Conservation (phyloP, 352 stramenopile genomes). For the Aphanomyces astaci region DNA sequence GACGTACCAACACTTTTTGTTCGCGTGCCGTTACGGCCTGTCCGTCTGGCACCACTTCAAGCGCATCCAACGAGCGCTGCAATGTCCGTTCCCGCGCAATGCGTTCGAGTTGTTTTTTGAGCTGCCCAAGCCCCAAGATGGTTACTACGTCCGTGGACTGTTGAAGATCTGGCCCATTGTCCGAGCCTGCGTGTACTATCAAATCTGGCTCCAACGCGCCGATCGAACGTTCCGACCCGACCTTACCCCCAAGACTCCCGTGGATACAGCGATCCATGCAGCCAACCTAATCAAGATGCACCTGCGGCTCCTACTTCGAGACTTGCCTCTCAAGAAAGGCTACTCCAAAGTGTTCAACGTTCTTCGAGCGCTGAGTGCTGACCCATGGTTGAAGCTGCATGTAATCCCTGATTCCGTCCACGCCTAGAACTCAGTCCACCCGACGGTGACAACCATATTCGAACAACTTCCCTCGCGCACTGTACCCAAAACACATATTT, state of each 20-base stretch:
- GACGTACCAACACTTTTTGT: neutral
- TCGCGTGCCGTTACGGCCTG: neutral
- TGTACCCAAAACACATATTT: too few species aligned
- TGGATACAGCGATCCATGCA: neutral
- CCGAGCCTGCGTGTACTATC: neutral
- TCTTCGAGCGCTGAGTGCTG: neutral
- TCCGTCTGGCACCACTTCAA: neutral
- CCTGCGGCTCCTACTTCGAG: neutral
- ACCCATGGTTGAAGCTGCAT: neutral
- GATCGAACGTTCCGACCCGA: neutral
- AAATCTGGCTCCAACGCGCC: neutral
- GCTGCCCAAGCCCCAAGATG: neutral
- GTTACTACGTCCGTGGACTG: neutral
- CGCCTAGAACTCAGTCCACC: too few species aligned
- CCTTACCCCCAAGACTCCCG: neutral
- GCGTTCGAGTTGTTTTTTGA: neutral
- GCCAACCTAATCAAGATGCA: neutral
- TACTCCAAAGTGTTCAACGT: neutral
- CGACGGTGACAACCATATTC: too few species aligned
- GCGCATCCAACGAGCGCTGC: neutral
- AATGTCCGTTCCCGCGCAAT: neutral
- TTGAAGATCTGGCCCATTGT: conserved; percentile 2
- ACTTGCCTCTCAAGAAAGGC: conserved; percentile 1
- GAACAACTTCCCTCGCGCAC: too few species aligned
- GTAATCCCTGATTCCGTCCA: too few species aligned